These are phyloP conservation scores for Hypoxylon rubiginosum DNA, from an alignment of 2,329 filamentous ascomycete genomes.

Conservation along the genomic window DNA sequence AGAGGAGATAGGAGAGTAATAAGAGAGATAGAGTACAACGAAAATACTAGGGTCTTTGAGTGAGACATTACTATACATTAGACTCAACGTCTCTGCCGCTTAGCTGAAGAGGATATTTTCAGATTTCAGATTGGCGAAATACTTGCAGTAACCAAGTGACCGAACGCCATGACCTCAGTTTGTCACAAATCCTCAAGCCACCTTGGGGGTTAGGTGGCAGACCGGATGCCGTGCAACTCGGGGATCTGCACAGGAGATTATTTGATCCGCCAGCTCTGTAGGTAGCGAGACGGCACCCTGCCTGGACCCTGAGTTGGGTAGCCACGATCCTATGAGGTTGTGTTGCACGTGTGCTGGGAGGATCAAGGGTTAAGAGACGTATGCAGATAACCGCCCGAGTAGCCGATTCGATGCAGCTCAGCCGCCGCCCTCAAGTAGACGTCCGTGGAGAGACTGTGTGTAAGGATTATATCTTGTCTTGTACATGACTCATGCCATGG, in stretches of 20 bases:
- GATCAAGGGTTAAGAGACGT: slow-evolving; percentile 38
- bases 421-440: slow-evolving; percentile 21
- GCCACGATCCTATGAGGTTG: slow-evolving; percentile 24
- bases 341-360: slow-evolving; percentile 40
- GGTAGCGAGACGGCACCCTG: slow-evolving; percentile 27
- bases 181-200: slow-evolving; percentile 38
- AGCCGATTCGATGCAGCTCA: slow-evolving; percentile 41
- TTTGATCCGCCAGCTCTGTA: slow-evolving; percentile 41
- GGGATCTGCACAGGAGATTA: slow-evolving; percentile 46
- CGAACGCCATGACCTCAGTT: slow-evolving; percentile 14
- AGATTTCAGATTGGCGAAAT: slow-evolving; percentile 24
- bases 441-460: background rate
- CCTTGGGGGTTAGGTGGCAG: slow-evolving; percentile 24
- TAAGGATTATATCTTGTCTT: background rate
- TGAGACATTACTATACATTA: background rate
- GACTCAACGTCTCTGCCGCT: slow-evolving; percentile 15
- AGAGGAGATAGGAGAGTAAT: slow-evolving; percentile 3
- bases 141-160: slow-evolving; percentile 17
- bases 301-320: slow-evolving; percentile 25
- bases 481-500: background rate
- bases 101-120: slow-evolving; percentile 14
- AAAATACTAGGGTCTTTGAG: slow-evolving; percentile 2
- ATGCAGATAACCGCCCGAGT: slow-evolving; percentile 44
- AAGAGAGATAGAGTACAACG: background rate
- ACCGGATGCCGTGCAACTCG: slow-evolving; percentile 40